phyloP scores from a whole-genome alignment of 179 eudicot species.

The Heliamphora pulchella region DNA sequence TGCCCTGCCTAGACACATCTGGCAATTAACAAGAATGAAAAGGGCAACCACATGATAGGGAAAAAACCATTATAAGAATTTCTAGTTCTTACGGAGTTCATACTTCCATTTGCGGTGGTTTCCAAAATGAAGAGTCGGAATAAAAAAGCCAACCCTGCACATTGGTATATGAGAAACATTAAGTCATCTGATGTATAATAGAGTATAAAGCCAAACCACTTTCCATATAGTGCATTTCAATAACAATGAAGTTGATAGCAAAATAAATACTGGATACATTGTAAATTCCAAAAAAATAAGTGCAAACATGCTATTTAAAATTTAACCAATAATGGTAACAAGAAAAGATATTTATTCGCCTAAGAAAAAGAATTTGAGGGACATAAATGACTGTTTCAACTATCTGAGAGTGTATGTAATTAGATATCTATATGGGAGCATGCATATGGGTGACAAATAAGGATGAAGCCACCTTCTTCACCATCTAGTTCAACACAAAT shows the following conservation, averaged over 20 bases:
- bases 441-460: no score
- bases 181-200: constrained; percentile 7
- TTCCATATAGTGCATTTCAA: not conserved
- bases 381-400: no score
- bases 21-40: constrained; percentile 9
- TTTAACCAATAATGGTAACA: no score
- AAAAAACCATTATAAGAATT: not conserved
- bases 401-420: no score
- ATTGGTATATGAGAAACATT: not conserved
- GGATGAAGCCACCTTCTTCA: no score
- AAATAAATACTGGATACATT: not conserved
- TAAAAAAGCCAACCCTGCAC: constrained; percentile 97
- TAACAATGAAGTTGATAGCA: not conserved
- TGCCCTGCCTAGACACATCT: not conserved
- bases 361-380: no score
- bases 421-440: no score
- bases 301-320: not conserved
- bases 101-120: constrained; percentile 96
- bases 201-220: constrained; percentile 3
- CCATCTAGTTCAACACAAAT: no score
- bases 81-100: constrained; percentile 19
- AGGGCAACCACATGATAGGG: not conserved
- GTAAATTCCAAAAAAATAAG: not conserved
- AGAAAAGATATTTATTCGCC: no score
- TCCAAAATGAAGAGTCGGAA: constrained; percentile 87